phyloP scores from a whole-genome alignment of 1,284 basidiomycete species.

The Agaricales sp. region DNA sequence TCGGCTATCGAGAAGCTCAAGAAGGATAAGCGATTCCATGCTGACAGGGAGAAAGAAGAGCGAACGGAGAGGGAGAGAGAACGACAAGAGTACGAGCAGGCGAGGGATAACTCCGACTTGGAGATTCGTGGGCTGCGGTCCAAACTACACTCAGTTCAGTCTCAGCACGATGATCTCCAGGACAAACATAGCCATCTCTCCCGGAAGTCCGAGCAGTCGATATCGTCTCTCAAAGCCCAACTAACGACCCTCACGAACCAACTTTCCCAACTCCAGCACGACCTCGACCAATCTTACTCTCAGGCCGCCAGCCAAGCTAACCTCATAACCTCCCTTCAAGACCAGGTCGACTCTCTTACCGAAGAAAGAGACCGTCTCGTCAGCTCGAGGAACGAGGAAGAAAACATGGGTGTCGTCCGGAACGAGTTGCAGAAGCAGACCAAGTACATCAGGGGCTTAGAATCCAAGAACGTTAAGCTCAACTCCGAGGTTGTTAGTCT shows the following conservation, averaged over 20 bases:
- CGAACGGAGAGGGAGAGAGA: slow-evolving; percentile 50
- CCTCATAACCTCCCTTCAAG: slow-evolving; percentile 33
- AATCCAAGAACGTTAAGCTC: slow-evolving; percentile 52
- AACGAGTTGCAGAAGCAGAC: slow-evolving; percentile 58
- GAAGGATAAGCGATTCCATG: slow-evolving; percentile 51
- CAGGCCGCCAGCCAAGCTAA: slow-evolving; percentile 31
- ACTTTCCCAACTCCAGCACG: slow-evolving; percentile 31
- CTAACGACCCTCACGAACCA: slow-evolving; percentile 35
- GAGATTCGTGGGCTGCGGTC: slow-evolving; percentile 5
- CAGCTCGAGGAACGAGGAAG: slow-evolving; percentile 26
- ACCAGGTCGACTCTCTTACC: slow-evolving; percentile 33
- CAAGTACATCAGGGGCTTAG: slow-evolving; percentile 48
- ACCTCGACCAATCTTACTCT: slow-evolving; percentile 28
- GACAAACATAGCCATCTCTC: slow-evolving; percentile 37
- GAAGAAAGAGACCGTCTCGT: slow-evolving; percentile 15
- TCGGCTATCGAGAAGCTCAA: slow-evolving; percentile 45
- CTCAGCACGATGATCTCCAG: slow-evolving; percentile 44
- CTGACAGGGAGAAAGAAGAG: slow-evolving; percentile 48
- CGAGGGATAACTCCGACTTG: slow-evolving; percentile 2
- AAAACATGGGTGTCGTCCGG: slow-evolving; percentile 43
- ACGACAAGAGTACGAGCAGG: slow-evolving; percentile 22
- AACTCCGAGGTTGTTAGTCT: slow-evolving; percentile 42
- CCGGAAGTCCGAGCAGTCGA: slow-evolving; percentile 32
- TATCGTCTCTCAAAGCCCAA: slow-evolving; percentile 34
- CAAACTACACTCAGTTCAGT: slow-evolving; percentile 23